Evolutionary conservation across 352 stramenopile species (phyloP).

Genomic region (Globisporangium parvum): DNA sequence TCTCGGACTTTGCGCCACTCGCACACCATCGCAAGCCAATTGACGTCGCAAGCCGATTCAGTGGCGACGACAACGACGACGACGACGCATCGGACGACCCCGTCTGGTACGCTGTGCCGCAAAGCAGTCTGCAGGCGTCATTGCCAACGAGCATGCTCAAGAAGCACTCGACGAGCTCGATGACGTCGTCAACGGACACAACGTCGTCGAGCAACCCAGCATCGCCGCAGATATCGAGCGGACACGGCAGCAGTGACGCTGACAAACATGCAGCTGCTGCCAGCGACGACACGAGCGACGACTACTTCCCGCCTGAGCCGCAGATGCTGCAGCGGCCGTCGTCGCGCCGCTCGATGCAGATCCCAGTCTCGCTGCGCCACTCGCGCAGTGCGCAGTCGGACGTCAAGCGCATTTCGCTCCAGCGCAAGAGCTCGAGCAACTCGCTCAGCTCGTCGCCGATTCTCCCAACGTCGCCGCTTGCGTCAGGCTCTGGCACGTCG

Average conservation of each 20-base stretch:
- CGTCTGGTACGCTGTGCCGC: slow-evolving; percentile 61
- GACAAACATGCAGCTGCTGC: slow-evolving; percentile 3
- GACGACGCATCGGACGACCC: slow-evolving; percentile 67
- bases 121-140: slow-evolving; percentile 47
- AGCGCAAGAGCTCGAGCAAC: slow-evolving; percentile 17
- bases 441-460: slow-evolving; percentile 1
- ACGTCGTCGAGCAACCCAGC: slow-evolving; percentile 5
- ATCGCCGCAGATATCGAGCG: slow-evolving; percentile 2
- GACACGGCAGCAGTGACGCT: background rate
- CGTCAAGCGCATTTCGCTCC: slow-evolving; percentile 28
- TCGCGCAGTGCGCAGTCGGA: slow-evolving; percentile 23
- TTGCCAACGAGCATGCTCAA: slow-evolving; percentile 53
- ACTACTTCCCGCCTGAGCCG: slow-evolving; percentile 24
- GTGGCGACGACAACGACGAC: slow-evolving; percentile 50
- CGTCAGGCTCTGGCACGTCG: background rate
- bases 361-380: slow-evolving; percentile 3
- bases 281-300: slow-evolving; percentile 14
- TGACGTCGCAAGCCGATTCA: slow-evolving; percentile 3
- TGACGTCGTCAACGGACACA: slow-evolving; percentile 25
- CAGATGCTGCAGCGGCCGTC: slow-evolving; percentile 1
- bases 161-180: slow-evolving; percentile 35
- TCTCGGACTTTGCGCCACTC: background rate
- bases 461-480: slow-evolving; percentile 9
- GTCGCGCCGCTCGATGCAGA: slow-evolving; percentile 9
- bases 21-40: background rate